phyloP scores from a whole-genome alignment of 106 monocot genomes.

The Allium sativum region DNA sequence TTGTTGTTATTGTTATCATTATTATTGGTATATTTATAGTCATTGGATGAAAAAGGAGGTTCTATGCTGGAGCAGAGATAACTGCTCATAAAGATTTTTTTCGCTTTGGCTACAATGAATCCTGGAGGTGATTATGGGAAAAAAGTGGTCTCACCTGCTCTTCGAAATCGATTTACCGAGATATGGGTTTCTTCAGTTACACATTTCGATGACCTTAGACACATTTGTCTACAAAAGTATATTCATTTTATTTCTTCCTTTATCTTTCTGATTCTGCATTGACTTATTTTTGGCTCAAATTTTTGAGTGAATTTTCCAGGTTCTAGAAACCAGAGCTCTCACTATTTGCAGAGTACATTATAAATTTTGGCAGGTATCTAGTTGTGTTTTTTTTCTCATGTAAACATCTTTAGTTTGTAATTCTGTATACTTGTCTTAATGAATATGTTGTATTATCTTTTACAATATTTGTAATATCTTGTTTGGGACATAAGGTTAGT shows the following conservation, averaged over 20 bases:
- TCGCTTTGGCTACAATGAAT: slow-evolving; percentile 94
- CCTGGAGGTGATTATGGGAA: slow-evolving; percentile 99
- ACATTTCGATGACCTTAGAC: slow-evolving; percentile 54
- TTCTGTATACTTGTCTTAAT: too few relatives aligned
- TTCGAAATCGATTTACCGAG: slow-evolving; percentile 91
- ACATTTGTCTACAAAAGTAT: slow-evolving; percentile 54
- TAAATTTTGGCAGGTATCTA: slow-evolving; percentile 81
- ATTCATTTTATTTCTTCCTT: not conserved
- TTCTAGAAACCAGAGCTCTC: slow-evolving; percentile 21
- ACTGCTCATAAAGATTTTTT: slow-evolving; percentile 68
- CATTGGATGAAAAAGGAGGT: slow-evolving; percentile 89
- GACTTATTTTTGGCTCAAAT: too few relatives aligned
- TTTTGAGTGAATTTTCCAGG: too few relatives aligned
- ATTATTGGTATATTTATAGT: slow-evolving; percentile 50
- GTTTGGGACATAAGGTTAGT: too few relatives aligned
- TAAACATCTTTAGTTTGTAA: not conserved
- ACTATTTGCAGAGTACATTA: slow-evolving; percentile 38
- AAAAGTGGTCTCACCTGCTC: slow-evolving; percentile 89
- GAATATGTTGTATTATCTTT: too few relatives aligned
- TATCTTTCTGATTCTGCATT: slow-evolving; percentile 30
- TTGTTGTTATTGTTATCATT: too few relatives aligned
- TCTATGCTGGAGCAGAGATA: slow-evolving; percentile 45
- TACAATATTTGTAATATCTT: too few relatives aligned
- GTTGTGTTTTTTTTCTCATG: not conserved
- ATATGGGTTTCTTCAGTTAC: slow-evolving; percentile 87